Percentiles rank a stretch among this genome's conserved stretches.
These are phyloP conservation scores for Lycium ferocissimum DNA, from an alignment of 257 asterid species.

Conservation along the genomic window DNA sequence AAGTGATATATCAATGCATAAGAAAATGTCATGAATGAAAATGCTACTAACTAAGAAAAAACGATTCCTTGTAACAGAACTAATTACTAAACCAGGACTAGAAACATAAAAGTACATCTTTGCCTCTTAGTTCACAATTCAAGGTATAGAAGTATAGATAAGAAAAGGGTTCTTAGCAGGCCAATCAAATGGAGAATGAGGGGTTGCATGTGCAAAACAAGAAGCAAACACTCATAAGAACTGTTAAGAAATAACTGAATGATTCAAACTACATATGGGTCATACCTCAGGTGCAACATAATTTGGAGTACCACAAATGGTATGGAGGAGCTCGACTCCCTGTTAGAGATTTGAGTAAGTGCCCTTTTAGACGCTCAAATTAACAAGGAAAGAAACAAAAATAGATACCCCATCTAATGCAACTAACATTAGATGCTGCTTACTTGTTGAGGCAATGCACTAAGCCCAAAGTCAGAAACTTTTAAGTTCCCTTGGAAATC, in stretches of 20 bases:
- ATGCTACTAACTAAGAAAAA: neutral
- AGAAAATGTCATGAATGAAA: neutral
- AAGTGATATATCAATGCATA: neutral
- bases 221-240: neutral
- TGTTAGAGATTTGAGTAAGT: slow-evolving; percentile 42
- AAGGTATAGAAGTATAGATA: slow-evolving; percentile 6
- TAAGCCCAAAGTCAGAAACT: slow-evolving; percentile 95
- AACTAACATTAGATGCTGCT: slow-evolving; percentile 30
- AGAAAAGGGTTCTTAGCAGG: neutral
- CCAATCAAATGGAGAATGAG: slow-evolving; percentile 1
- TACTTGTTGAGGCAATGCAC: slow-evolving; percentile 91
- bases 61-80: neutral
- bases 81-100: slow-evolving; percentile 2
- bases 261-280: neutral
- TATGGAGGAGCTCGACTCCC: slow-evolving; percentile 96
- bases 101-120: neutral
- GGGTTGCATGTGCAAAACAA: neutral
- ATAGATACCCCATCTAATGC: neutral
- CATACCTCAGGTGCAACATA: slow-evolving; percentile 97
- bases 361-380: neutral
- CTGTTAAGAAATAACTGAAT: neutral
- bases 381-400: slow-evolving; percentile 22
- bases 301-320: slow-evolving; percentile 97
- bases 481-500: slow-evolving; percentile 86
- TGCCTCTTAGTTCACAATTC: neutral